These are phyloP conservation scores for Metschnikowia cerradonensis DNA, from an alignment of 805 yeast species.

Conservation along the genomic window DNA sequence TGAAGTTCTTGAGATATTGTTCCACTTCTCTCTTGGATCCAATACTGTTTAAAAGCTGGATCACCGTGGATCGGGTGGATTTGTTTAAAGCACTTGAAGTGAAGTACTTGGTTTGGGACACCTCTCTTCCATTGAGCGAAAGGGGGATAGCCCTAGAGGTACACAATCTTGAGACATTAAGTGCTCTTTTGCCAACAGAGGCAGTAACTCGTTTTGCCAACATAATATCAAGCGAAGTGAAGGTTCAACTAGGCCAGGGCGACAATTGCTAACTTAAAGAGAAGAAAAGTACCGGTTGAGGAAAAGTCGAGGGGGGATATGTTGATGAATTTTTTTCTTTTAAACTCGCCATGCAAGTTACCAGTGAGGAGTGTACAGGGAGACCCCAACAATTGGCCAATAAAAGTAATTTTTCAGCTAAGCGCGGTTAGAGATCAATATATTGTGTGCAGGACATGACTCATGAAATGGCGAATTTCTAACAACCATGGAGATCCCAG, in stretches of 20 bases:
- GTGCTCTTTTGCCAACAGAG: conserved; percentile 9
- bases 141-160: neutral
- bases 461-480: conserved; percentile 1
- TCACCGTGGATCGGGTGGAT: conserved; percentile 90
- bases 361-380: conserved; percentile 1
- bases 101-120: conserved; percentile 5
- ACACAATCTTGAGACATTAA: conserved; percentile 3
- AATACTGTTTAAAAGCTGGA: conserved; percentile 89
- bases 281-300: neutral
- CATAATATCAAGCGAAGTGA: conserved; percentile 5
- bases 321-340: conserved; percentile 1
- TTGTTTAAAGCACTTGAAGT: conserved; percentile 12
- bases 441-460: conserved; percentile 10
- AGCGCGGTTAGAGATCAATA: conserved; percentile 41
- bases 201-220: conserved; percentile 11
- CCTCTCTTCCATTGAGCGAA: neutral
- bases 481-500: neutral
- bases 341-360: conserved; percentile 3
- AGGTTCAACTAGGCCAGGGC: neutral
- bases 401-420: conserved; percentile 29
- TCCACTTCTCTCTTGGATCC: conserved; percentile 98
- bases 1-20: conserved; percentile 93
- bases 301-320: neutral
- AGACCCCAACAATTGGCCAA: conserved; percentile 16
- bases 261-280: neutral